Evolutionary conservation across 352 stramenopile genomes (phyloP).

Genomic region (Pythium guiyangense): DNA sequence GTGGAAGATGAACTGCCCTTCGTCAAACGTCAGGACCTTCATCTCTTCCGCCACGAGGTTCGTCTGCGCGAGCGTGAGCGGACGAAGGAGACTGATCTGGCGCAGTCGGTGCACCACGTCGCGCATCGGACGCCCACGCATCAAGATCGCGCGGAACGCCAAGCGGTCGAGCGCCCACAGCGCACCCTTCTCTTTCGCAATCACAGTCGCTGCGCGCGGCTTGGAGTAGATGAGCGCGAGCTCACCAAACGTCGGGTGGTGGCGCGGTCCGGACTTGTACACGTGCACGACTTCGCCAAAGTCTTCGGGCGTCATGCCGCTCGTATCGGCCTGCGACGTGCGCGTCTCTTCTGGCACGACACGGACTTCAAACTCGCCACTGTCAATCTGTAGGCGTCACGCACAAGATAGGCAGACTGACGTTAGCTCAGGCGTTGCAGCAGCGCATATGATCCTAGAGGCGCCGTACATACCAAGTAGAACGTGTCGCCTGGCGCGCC

Average conservation of each 20-base stretch:
- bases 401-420: neutral
- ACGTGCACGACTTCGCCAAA: slow-evolving; percentile 70
- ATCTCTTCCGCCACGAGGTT: slow-evolving; percentile 89
- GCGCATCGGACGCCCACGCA: slow-evolving; percentile 73
- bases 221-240: slow-evolving; percentile 88
- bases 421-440: neutral
- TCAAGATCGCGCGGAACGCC: slow-evolving; percentile 92
- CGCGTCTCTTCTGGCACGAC: slow-evolving; percentile 34
- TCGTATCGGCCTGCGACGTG: slow-evolving; percentile 7
- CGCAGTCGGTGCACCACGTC: slow-evolving; percentile 77
- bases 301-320: slow-evolving; percentile 16
- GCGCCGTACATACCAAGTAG: slow-evolving; percentile 87
- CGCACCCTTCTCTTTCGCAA: slow-evolving; percentile 49
- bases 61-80: slow-evolving; percentile 85
- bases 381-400: slow-evolving; percentile 42
- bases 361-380: slow-evolving; percentile 75
- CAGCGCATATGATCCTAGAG: too few species aligned
- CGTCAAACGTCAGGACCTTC: slow-evolving; percentile 75
- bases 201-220: slow-evolving; percentile 68
- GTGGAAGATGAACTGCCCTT: slow-evolving; percentile 83
- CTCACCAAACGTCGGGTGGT: slow-evolving; percentile 83
- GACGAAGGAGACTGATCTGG: slow-evolving; percentile 76
- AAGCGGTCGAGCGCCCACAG: slow-evolving; percentile 91
- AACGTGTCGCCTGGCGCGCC: slow-evolving; percentile 91
- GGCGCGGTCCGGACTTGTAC: slow-evolving; percentile 55